Percentiles rank a stretch among this genome's conserved stretches.
These are phyloP conservation scores for Coemansia sp. DNA, from an alignment of 192 early-diverging fungal genomes.

Conservation along the genomic window DNA sequence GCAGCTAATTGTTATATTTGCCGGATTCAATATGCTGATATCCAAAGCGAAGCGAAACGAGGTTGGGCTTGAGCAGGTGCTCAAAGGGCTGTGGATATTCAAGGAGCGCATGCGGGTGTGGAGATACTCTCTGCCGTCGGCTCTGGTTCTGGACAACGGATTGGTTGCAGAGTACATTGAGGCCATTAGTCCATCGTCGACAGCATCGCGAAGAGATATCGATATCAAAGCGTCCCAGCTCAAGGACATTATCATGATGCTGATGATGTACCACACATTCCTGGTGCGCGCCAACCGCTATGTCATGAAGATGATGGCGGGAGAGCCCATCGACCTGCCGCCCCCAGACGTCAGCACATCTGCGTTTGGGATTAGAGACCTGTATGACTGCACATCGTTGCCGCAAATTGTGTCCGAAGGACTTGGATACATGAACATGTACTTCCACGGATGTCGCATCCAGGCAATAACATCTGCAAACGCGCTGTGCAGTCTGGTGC, in stretches of 20 bases:
- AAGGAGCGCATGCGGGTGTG: conserved; percentile 48
- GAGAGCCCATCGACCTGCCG: conserved; percentile 40
- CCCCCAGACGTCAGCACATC: conserved; percentile 39
- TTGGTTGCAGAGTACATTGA: conserved; percentile 40
- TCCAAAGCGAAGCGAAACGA: conserved; percentile 22
- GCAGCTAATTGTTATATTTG: conserved; percentile 42
- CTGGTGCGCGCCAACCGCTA: conserved; percentile 47
- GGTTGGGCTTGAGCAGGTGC: conserved; percentile 21
- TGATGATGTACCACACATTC: conserved; percentile 46
- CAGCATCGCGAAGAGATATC: conserved; percentile 32
- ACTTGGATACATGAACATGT: conserved; percentile 44
- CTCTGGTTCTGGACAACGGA: conserved; percentile 26
- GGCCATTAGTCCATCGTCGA: conserved; percentile 24
- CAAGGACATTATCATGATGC: conserved; percentile 38
- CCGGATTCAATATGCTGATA: conserved; percentile 23
- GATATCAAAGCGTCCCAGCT: conserved; percentile 38
- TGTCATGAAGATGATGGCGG: conserved; percentile 51
- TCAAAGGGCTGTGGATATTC: conserved; percentile 43
- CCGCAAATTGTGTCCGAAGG: conserved; percentile 18
- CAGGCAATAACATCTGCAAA: conserved; percentile 37
- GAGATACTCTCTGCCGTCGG: conserved; percentile 34
- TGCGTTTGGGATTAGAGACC: conserved; percentile 43
- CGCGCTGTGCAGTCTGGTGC: conserved; percentile 39
- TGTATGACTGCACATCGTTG: conserved; percentile 35
- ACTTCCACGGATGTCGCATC: conserved; percentile 45